Base-by-base conservation (phyloP, 257 asterid genomes). In the Gentiana macrophylla region DNA sequence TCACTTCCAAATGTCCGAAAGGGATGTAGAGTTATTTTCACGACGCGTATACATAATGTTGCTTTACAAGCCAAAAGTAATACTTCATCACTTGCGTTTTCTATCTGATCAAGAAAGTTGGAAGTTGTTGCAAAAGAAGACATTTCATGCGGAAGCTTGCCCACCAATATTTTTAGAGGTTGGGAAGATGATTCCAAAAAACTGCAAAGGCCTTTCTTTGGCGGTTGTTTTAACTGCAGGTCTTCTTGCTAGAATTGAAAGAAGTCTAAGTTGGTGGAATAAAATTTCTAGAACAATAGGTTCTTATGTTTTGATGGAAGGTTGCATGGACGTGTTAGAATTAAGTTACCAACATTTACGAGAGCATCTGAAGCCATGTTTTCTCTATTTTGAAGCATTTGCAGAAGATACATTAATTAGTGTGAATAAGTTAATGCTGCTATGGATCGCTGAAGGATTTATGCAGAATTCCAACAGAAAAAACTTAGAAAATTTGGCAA, bases 281-380 rank as follows among this genome's bases (percentile, higher is more conserved):
- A 53, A 53, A 7, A 24, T 62, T 45, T 32, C 54, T 6, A 4
- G 6, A 45, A 34, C 12, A 2, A 43, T 44, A 36, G n/a, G 12
- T 62, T 1, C 50, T 3, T 1, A 12, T 12, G 1, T 45, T 9
- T 13, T n/a, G 9, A 12, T 32, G 12, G 38, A 12, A 38, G 32
- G 35, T 6, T 12, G 15, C 12, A 12, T 8, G 12, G 3, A 24
- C 3, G 32, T 59, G n/a, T 44, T 65, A 1, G 50, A 55, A 32
- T 13, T 52, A 10, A 58, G 64, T 35, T 65, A 57, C 60, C 12
- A 24, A 4, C 49, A 44, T 50, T 59, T 65, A 60, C 70, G 64
- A 9, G 51, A 44, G 41, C 11, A 32, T 41, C 44, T 65, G n/a
- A 57, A 65, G 52, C 37, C 37, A 2, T 65, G 59, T 34, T 58